Percentiles rank a stretch among this genome's conserved stretches.
These are phyloP conservation scores for Fomitopsis pinicola DNA, from an alignment of 1,284 basidiomycete genomes.

Conservation along the genomic window DNA sequence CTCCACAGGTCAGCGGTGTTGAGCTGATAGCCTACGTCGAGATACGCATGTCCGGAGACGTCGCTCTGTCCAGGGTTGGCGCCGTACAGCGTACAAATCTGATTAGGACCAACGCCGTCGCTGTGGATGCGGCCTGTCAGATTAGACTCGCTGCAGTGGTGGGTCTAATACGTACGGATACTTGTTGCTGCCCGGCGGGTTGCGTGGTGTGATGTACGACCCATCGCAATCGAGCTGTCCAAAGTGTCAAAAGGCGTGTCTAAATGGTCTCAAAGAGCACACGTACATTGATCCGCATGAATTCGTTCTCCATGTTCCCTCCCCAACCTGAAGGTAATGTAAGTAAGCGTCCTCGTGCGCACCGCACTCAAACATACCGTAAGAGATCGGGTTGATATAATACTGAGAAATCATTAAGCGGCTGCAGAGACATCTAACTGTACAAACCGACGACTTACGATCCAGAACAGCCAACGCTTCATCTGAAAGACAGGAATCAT, in stretches of 20 bases:
- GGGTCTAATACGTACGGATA: conserved; percentile 54
- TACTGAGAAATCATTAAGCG: conserved; percentile 35
- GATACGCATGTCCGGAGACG: conserved; percentile 54
- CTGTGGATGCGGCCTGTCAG: conserved; percentile 18
- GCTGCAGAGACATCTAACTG: not conserved
- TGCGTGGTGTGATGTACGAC: conserved; percentile 66
- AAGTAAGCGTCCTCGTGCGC: not conserved
- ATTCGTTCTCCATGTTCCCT: conserved; percentile 81
- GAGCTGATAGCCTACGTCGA: conserved; percentile 52
- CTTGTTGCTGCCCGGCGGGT: conserved; percentile 53
- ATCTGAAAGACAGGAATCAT: conserved; percentile 71
- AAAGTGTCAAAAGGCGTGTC: not conserved
- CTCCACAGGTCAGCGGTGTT: conserved; percentile 54
- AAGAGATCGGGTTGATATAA: conserved; percentile 74
- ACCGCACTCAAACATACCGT: conserved; percentile 42
- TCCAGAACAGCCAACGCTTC: conserved; percentile 90
- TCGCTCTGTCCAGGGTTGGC: conserved; percentile 42
- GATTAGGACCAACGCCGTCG: conserved; percentile 53
- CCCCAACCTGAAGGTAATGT: conserved; percentile 50
- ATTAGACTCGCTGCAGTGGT: conserved; percentile 16
- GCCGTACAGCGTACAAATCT: conserved; percentile 66
- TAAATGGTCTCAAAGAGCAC: not conserved
- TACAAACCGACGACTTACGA: conserved; percentile 40
- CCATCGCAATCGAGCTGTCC: conserved; percentile 63
- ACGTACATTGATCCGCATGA: conserved; percentile 61